Evolutionary conservation across 2,329 filamentous ascomycete species (phyloP), one percentile per base, ranked within the genome.

Genomic region (Phoma sp.): DNA sequence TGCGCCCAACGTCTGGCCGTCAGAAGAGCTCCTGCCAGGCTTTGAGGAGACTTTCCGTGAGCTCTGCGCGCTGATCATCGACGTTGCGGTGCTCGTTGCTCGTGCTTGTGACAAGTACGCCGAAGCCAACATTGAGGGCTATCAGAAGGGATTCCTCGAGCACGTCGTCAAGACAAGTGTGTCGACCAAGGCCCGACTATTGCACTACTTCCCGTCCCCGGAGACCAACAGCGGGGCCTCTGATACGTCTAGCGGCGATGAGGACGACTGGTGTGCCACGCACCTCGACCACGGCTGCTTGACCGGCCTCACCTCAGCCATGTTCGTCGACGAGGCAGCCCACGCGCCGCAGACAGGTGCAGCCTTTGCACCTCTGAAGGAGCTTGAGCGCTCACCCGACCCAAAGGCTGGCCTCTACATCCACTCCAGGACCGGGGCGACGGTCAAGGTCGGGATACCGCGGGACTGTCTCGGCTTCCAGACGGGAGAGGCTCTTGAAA

Each of bases 191-290:
- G 95, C 95, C 1, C 83, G 95, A 12, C 81, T 99, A 25, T 79
- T 98, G 65, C 95, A 99, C 78, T 99, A 99, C 77, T 98, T 93
- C 67, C 94, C 94, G 9, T 67, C 70, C 10, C 71, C 73, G 22
- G 54, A 65, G 35, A 48, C 69, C 7, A 54, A 57, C 47, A 55
- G 62, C 50, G 48, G 64, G 43, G 50, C 57, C 10, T 53, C 57
- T 22, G 54, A 54, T 27, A 39, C 54, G 3, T 40, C 54, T 2
- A 58, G 55, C 12, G 70, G 78, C 76, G 77, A 77, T n/a, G 88
- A 92, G 57, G 93, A 97, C 74, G 91, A 96, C 77, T 99, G 95
- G 95, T 99, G 94, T 75, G 91, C 92, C 8, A 92, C 89, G 1
- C 90, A 95, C 73, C 81, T 95, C 52, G 94, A 98, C 75, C 92